Conservation (phyloP, 163 green algal species). For the Botryococcus braunii region DNA sequence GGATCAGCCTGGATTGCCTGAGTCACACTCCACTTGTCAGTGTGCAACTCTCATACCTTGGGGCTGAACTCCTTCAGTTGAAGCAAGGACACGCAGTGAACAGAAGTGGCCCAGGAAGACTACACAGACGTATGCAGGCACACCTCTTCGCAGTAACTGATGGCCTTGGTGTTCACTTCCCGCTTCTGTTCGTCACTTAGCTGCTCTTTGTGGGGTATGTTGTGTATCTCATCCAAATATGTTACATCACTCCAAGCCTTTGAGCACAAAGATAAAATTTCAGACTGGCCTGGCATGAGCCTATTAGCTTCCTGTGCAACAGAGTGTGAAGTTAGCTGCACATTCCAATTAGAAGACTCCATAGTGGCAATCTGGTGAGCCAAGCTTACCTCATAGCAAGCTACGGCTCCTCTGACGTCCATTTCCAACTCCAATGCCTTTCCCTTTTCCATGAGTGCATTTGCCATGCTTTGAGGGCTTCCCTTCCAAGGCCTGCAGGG, state of each 20-base stretch:
- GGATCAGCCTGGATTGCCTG: not conserved
- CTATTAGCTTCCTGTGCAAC: conserved; percentile 11
- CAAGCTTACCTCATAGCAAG: conserved; percentile 13
- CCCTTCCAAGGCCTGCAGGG: too few relatives aligned
- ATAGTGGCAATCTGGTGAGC: not conserved
- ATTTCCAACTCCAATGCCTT: conserved; percentile 7
- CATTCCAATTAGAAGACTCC: not conserved
- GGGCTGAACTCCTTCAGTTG: not conserved
- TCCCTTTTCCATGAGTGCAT: not conserved
- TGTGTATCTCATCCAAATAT: conserved; percentile 19
- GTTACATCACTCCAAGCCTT: conserved; percentile 14
- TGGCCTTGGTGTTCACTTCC: conserved; percentile 12
- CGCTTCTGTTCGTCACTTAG: conserved; percentile 12
- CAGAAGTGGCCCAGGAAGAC: not conserved
- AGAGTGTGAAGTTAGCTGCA: not conserved
- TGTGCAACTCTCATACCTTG: not conserved
- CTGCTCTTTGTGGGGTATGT: not conserved
- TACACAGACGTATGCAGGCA: too few relatives aligned
- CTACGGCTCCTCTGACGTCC: conserved; percentile 7
- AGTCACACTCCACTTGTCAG: not conserved
- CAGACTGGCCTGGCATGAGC: conserved; percentile 3
- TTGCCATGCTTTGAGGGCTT: not conserved
- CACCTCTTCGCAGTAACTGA: conserved; percentile 17
- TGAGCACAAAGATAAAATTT: conserved; percentile 5
- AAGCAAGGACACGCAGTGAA: not conserved